Percentiles rank a stretch among this genome's conserved stretches.
These are phyloP conservation scores for Obba rivulosa DNA, from an alignment of 768 basidiomycete genomes.

Conservation along the genomic window DNA sequence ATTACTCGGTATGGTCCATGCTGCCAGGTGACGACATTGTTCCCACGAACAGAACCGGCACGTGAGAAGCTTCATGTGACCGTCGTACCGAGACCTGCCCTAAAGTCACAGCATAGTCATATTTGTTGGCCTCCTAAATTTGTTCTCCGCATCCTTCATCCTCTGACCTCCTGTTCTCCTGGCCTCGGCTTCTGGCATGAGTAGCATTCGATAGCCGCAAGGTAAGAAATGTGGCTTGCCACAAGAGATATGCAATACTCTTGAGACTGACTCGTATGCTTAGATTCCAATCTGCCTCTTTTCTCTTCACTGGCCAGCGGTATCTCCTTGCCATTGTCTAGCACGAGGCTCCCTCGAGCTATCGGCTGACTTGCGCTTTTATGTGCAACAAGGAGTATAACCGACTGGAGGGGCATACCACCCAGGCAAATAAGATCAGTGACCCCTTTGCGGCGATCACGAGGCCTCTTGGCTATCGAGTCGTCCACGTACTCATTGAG, in stretches of 20 bases:
- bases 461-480: background rate
- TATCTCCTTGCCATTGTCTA: background rate
- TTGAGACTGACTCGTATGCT: too few species aligned
- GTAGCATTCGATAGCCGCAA: background rate
- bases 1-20: too few species aligned
- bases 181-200: too few species aligned
- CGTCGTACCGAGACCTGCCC: slow-evolving; percentile 8
- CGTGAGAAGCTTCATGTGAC: slow-evolving; percentile 1
- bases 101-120: background rate
- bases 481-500: background rate
- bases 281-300: too few species aligned
- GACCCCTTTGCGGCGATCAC: too few species aligned
- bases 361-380: background rate
- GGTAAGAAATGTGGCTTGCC: too few species aligned
- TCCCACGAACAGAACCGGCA: background rate
- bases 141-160: background rate
- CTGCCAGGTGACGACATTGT: background rate
- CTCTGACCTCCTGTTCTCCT: background rate
- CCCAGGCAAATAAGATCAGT: too few species aligned
- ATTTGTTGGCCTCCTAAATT: background rate
- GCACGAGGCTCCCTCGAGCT: background rate
- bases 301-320: background rate
- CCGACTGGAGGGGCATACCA: too few species aligned
- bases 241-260: too few species aligned
- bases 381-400: too few species aligned